A percentile compares a stretch with the other conserved stretches of the same genome.
Evolutionary conservation across 345 rosid species (phyloP).

Genomic region (Microcos paniculata): DNA sequence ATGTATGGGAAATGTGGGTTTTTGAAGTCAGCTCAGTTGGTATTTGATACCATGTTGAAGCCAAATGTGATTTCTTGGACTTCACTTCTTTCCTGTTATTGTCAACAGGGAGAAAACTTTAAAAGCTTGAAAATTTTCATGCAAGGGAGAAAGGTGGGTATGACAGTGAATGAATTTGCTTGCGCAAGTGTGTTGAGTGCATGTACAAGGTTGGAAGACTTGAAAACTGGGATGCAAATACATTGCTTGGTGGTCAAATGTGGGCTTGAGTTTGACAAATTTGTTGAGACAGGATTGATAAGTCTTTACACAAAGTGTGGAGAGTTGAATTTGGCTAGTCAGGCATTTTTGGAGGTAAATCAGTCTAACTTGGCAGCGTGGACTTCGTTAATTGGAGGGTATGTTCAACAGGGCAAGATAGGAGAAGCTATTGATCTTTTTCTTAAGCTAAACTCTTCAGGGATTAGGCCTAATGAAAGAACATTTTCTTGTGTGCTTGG

Average conservation of each 20-base stretch:
- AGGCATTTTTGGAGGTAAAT: conserved; percentile 21
- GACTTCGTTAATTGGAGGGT: conserved; percentile 36
- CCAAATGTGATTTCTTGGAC: conserved; percentile 33
- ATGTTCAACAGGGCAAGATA: conserved; percentile 29
- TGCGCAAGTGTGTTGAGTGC: conserved; percentile 30
- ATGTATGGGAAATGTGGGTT: conserved; percentile 40
- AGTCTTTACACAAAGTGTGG: conserved; percentile 31
- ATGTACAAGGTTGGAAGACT: conserved; percentile 25
- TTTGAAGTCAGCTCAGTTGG: conserved; percentile 23
- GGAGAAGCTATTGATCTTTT: conserved; percentile 33
- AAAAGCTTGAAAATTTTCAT: conserved; percentile 21
- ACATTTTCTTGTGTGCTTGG: conserved; percentile 33
- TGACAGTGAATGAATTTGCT: conserved; percentile 31
- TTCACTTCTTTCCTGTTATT: conserved; percentile 31
- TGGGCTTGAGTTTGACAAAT: conserved; percentile 28
- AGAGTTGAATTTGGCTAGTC: conserved; percentile 25
- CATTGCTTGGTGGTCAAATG: conserved; percentile 29
- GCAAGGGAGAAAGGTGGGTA: conserved; percentile 22
- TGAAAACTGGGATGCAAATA: conserved; percentile 35
- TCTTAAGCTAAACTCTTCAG: conserved; percentile 24
- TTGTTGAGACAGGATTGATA: conserved; percentile 31
- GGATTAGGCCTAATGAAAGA: conserved; percentile 25
- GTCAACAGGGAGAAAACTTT: conserved; percentile 30
- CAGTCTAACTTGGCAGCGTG: conserved; percentile 23
- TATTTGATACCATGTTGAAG: conserved; percentile 24